Evolutionary conservation across 306 rosid genomes (phyloP).

Genomic region (Pyrus betulifolia): DNA sequence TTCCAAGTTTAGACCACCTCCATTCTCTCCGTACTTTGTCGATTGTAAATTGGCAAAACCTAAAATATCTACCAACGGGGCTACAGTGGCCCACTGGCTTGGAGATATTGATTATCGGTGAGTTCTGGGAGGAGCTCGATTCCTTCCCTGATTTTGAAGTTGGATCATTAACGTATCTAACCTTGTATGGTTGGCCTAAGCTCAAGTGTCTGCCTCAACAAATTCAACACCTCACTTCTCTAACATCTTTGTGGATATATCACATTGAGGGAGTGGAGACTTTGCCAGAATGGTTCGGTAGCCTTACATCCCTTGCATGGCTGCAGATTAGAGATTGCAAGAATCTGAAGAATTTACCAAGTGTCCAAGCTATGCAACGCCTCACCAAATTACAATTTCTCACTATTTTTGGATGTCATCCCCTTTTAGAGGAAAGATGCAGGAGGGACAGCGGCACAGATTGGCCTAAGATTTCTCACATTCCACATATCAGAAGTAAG

Average conservation of each 20-base stretch:
- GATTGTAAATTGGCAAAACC: too few relatives aligned
- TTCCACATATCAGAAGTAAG: background rate
- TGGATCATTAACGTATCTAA: background rate
- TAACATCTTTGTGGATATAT: rapidly evolving
- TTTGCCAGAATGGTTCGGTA: background rate
- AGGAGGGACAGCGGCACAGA: background rate
- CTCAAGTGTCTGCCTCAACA: background rate
- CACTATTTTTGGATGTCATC: rapidly evolving
- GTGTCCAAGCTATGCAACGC: background rate
- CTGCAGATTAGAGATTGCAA: rapidly evolving
- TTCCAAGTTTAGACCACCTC: too few relatives aligned
- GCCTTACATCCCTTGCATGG: rapidly evolving
- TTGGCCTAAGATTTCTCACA: background rate
- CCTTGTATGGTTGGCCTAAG: background rate
- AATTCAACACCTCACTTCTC: background rate
- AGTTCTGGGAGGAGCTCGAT: background rate
- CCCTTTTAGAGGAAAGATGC: background rate
- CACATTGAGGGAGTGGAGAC: background rate
- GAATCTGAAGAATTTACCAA: background rate
- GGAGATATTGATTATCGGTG: background rate
- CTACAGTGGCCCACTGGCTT: too few relatives aligned
- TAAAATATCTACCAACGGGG: too few relatives aligned
- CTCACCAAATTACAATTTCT: background rate
- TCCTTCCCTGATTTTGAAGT: background rate
- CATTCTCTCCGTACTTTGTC: too few relatives aligned